Evolutionary conservation across 2,329 filamentous ascomycete species (phyloP).

Genomic region (Dactylellina cionopaga): DNA sequence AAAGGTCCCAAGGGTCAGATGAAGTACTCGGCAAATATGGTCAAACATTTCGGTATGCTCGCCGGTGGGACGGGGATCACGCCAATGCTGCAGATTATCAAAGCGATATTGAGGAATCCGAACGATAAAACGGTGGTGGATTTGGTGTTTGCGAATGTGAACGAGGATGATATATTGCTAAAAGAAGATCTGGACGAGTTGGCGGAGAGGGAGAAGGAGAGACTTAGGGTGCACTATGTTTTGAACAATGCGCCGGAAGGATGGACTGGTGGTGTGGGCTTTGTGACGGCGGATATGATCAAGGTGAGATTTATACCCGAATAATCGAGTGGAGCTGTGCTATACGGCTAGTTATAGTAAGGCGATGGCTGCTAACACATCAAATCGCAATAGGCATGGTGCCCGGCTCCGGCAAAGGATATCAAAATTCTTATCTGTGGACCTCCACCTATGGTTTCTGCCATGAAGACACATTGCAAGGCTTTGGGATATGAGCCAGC

Average conservation of each 20-base stretch:
- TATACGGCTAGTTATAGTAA: no score
- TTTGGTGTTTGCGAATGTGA: constrained; percentile 96
- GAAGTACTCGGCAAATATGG: constrained; percentile 97
- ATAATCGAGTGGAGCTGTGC: constrained; percentile 48
- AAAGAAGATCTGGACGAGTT: constrained; percentile 89
- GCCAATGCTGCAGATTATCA: constrained; percentile 95
- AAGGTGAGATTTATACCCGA: constrained; percentile 69
- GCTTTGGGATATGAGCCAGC: constrained; percentile 91
- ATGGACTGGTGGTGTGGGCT: constrained; percentile 93
- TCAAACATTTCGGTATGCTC: constrained; percentile 96
- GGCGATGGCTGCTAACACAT: neutral
- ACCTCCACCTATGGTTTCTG: constrained; percentile 86
- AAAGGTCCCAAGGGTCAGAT: constrained; percentile 96
- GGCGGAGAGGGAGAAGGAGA: constrained; percentile 75
- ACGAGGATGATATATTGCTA: constrained; percentile 88
- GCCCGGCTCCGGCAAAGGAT: constrained; percentile 80
- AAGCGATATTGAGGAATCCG: constrained; percentile 83
- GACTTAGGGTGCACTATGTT: constrained; percentile 89
- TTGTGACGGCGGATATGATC: constrained; percentile 95
- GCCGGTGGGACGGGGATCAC: constrained; percentile 97
- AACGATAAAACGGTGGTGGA: constrained; percentile 90
- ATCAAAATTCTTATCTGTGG: constrained; percentile 95
- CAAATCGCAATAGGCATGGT: constrained; percentile 72
- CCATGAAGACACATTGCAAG: constrained; percentile 87
- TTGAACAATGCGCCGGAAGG: constrained; percentile 92